Evolutionary conservation across 78 protist species (phyloP), one percentile per base, ranked within the genome.

Genomic region (slime mould (Dictyostelium discoideum)): DNA sequence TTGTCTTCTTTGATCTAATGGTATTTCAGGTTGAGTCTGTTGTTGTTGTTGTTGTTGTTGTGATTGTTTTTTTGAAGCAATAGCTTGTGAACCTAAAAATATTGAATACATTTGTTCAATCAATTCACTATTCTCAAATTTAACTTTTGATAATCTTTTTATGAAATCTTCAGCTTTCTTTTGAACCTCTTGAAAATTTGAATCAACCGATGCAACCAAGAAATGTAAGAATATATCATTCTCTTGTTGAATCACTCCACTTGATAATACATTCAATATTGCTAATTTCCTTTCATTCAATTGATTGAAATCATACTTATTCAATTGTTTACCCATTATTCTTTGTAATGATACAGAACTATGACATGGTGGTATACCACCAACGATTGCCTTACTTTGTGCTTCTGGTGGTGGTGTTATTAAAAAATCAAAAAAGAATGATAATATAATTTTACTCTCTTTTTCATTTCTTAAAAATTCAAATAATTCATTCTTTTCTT

Each of bases 251-350:
- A 87, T 9, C n/a, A 83, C 85, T 14, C 82, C 39, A 6, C 48
- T 0, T 48, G 76, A 14, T 16, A 87, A 63, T 39, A 89, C 69
- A 24, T 65, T 40, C 4, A 89, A 20, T 6, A 81, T 81, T 10
- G 94, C 77, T 0, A 89, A 24, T 69, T 89, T 89, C 11, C 94
- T 78, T 4, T 89, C 87, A 1, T 9, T 10, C 18, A 89, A 26
- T 67, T 85, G 46, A 24, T 89, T 81, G 50, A 89, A 89, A 69
- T 89, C 94, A 48, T 89, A 89, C 48, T 89, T 89, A 48, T 89
- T 85, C 14, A 67, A 24, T 24, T 37, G 69, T 72, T 89, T 89
- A 54, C 94, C 87, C 87, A 89, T 81, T 3, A 89, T 29, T 44
- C 94, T 78, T 46, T 89, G 94, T 44, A 89, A 69, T 39, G 84